Percentiles rank a stretch among this genome's conserved stretches.
phyloP scores from a whole-genome alignment of 768 basidiomycete genomes.

The Boletus bicolor region DNA sequence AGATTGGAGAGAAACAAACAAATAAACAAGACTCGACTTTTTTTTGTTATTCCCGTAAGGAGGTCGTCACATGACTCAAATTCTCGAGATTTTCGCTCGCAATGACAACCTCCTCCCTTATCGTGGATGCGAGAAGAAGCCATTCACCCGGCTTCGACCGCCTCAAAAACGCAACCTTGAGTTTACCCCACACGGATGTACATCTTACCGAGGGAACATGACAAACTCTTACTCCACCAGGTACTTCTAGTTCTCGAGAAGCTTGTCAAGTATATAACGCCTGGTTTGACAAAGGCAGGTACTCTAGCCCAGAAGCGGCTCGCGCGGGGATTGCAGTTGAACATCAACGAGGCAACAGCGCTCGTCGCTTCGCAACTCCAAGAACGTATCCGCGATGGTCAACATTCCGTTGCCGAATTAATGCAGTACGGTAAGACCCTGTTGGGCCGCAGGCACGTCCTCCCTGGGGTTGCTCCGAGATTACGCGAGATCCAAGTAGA shows the following conservation, averaged over 20 bases:
- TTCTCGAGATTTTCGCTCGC: not conserved
- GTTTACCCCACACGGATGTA: conserved; percentile 45
- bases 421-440: conserved; percentile 91
- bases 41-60: conserved; percentile 2
- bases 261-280: not conserved
- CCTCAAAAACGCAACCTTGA: not conserved
- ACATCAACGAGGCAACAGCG: conserved; percentile 83
- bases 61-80: conserved; percentile 11
- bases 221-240: conserved; percentile 74
- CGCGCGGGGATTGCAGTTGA: conserved; percentile 87
- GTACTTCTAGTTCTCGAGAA: conserved; percentile 23
- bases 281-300: conserved; percentile 55
- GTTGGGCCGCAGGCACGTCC: conserved; percentile 85
- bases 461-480: conserved; percentile 70
- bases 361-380: conserved; percentile 92
- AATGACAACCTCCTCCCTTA: conserved; percentile 5
- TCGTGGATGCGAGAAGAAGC: not conserved
- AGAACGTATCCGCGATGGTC: conserved; percentile 91
- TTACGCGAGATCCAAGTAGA: conserved; percentile 92
- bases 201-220: conserved; percentile 70
- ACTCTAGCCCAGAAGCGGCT: conserved; percentile 91
- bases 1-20: not conserved
- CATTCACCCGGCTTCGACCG: not conserved
- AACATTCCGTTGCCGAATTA: conserved; percentile 79
- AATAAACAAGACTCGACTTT: not conserved